Base-by-base conservation (phyloP, 805 yeast genomes). In the Kodamaea nitidulidarum region DNA sequence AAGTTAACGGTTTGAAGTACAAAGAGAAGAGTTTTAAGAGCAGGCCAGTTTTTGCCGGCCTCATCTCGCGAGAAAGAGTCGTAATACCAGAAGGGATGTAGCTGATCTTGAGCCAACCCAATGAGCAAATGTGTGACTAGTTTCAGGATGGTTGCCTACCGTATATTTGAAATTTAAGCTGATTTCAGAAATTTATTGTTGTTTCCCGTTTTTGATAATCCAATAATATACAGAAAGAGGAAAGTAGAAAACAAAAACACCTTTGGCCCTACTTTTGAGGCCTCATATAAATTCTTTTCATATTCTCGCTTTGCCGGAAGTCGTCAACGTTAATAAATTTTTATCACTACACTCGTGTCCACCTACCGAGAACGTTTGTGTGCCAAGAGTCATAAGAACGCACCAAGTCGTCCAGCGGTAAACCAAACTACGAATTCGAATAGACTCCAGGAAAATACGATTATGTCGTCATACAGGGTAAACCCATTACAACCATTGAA, bases 401-500 rank as follows among this genome's bases (percentile, higher is more conserved):
- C 31, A 27, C 16, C 16, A 25, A 14, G 15, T 27, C 31, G 16
- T 12, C 16, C 14, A 30, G 32, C 20, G 32, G 21, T 16, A 17
- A 30, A 30, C n/a, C 21, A 30, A 16, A 30, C 9, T 4, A 15
- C 9, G 11, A 12, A 15, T 10, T 16, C 15, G 12, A 7, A 15
- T 6, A 12, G 16, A 15, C 4, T 27, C 5, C 6, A 27, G 31
- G 16, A 27, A 27, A 15, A 31, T 20, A 32, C 32, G 25, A 28
- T 11, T n/a, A 40, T 41, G 47, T 41, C 47, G 8, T 32, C 40
- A 18, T 38, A 41, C 32, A 46, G 50, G 28, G 38, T 46, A 15
- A 73, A 74, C 51, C 78, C 80, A 21, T 69, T 76, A 49, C 80
- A 76, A 52, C 75, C 80, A 39, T 63, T 76, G 42, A 75, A 73